Evolutionary conservation across 2,329 filamentous ascomycete species (phyloP).

Genomic region (Colletotrichum spinosum): DNA sequence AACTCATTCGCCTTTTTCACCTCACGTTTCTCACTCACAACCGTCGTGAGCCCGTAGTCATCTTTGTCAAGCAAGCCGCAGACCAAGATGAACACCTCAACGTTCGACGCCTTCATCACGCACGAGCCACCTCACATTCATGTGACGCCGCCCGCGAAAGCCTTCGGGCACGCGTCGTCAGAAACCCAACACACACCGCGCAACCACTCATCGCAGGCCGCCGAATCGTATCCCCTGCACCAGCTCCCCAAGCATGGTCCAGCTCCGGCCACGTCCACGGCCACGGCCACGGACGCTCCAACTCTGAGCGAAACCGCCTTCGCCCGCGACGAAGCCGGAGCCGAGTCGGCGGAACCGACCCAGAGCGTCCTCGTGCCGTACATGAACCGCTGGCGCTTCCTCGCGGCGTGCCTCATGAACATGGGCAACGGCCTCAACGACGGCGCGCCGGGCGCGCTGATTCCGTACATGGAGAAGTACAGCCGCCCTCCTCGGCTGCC

Average conservation of each 20-base stretch:
- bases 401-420: too few species aligned
- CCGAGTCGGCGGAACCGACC: conserved; percentile 41
- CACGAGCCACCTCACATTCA: conserved; percentile 4
- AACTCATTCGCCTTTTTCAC: too few species aligned
- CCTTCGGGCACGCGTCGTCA: background rate
- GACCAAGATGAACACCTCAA: conserved; percentile 4
- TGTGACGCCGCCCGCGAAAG: conserved; percentile 7
- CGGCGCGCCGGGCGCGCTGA: too few species aligned
- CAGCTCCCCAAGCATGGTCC: background rate
- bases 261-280: background rate
- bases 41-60: too few species aligned
- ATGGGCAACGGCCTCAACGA: too few species aligned
- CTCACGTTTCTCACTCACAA: too few species aligned
- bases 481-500: too few species aligned
- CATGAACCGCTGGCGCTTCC: too few species aligned
- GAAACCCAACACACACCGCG: background rate
- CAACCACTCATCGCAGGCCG: background rate
- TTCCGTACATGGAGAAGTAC: too few species aligned
- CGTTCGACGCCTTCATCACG: conserved; percentile 7
- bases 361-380: too few species aligned
- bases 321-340: conserved; percentile 13
- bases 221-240: conserved; percentile 1
- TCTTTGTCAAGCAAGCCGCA: too few species aligned
- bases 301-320: background rate
- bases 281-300: too few species aligned